These are phyloP conservation scores for Saccharomycopsis microspora DNA, from an alignment of 805 yeast species.

Conservation along the genomic window DNA sequence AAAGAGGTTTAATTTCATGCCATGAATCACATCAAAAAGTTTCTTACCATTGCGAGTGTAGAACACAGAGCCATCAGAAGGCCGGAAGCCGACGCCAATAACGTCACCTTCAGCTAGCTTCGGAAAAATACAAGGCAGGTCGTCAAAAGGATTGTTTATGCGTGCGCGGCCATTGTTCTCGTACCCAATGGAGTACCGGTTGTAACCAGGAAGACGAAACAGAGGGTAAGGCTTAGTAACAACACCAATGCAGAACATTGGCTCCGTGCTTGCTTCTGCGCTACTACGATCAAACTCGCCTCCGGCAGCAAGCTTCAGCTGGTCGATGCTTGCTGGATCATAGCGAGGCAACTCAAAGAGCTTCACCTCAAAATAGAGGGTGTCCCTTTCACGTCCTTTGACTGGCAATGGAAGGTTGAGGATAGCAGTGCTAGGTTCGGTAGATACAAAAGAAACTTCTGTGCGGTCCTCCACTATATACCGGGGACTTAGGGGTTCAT, in stretches of 20 bases:
- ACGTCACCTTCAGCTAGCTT: conserved; percentile 72
- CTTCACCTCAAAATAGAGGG: conserved; percentile 58
- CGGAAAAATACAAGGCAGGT: conserved; percentile 29
- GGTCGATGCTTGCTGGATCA: conserved; percentile 10
- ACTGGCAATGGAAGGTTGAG: conserved; percentile 15
- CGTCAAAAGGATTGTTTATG: conserved; percentile 47
- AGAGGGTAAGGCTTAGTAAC: conserved; percentile 66
- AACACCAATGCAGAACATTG: conserved; percentile 53
- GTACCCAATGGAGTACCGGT: conserved; percentile 57
- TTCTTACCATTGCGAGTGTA: conserved; percentile 94
- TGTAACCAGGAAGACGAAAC: conserved; percentile 66
- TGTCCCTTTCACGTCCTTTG: conserved; percentile 24
- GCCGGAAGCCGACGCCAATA: conserved; percentile 82
- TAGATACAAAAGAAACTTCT: conserved; percentile 10
- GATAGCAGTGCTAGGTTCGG: conserved; percentile 8
- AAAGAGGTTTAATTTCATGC: conserved; percentile 35
- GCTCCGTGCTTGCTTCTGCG: conserved; percentile 21
- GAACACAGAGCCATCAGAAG: conserved; percentile 74
- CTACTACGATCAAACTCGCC: conserved; percentile 3
- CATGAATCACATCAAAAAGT: conserved; percentile 74
- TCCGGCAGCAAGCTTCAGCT: neutral
- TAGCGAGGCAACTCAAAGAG: conserved; percentile 27
- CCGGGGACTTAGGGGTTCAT: conserved; percentile 1
- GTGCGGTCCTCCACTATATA: conserved; percentile 15
- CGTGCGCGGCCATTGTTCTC: conserved; percentile 64